Percentiles rank a stretch among this genome's conserved stretches.
These are phyloP conservation scores for Didymella keratinophila DNA, from an alignment of 2,329 filamentous ascomycete genomes.

Conservation along the genomic window DNA sequence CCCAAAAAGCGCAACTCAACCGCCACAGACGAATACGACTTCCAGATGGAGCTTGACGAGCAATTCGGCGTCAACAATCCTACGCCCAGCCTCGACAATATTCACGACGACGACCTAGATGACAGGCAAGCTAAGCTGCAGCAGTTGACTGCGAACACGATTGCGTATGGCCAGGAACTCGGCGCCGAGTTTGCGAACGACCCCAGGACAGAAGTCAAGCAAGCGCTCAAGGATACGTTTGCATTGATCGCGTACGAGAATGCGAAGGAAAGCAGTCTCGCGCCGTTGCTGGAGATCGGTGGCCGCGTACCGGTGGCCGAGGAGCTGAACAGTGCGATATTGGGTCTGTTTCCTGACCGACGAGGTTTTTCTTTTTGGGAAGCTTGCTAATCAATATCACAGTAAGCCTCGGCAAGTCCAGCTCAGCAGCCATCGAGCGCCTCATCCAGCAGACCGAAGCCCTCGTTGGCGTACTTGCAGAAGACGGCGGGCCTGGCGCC, in stretches of 20 bases:
- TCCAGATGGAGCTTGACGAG: conserved; percentile 65
- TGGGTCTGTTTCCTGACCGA: conserved; percentile 75
- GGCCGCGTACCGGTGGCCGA: conserved; percentile 84
- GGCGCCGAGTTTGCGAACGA: conserved; percentile 79
- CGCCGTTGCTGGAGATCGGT: conserved; percentile 77
- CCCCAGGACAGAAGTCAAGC: conserved; percentile 71
- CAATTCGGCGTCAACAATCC: conserved; percentile 52
- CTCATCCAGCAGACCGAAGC: conserved; percentile 87
- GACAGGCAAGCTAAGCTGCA: conserved; percentile 43
- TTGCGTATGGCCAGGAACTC: conserved; percentile 81
- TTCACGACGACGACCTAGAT: conserved; percentile 45
- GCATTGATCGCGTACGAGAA: conserved; percentile 87
- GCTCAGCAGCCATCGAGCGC: conserved; percentile 82
- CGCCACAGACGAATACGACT: conserved; percentile 60
- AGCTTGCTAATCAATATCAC: conserved; percentile 34
- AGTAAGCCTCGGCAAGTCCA: conserved; percentile 92
- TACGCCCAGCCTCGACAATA: conserved; percentile 38
- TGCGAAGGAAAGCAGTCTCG: conserved; percentile 77
- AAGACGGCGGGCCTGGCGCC: conserved; percentile 80
- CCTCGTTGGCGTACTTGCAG: conserved; percentile 80
- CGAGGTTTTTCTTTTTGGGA: no score
- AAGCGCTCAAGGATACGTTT: conserved; percentile 83
- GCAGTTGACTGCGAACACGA: conserved; percentile 71
- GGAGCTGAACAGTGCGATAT: conserved; percentile 90
- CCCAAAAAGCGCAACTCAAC: conserved; percentile 49